Conservation (phyloP, 176 grass and related monocot species). For the Guadua angustifolia region DNA sequence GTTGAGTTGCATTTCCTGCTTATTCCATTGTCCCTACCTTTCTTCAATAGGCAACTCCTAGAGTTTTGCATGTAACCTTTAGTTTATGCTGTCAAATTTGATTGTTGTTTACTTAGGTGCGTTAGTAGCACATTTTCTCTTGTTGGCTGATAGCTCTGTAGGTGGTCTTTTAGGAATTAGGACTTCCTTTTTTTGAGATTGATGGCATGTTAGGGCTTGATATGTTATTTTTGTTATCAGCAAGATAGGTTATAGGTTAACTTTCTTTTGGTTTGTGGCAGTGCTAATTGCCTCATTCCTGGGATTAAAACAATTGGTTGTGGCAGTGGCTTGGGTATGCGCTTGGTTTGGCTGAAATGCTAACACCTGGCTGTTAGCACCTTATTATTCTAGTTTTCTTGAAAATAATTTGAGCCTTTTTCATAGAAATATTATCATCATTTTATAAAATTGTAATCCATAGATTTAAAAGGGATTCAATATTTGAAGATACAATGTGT, state of each 20-base stretch:
- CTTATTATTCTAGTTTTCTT: constrained; percentile 4
- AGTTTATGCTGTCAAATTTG: neutral
- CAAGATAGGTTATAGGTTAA: neutral
- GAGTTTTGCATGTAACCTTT: neutral
- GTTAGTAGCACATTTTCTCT: constrained; percentile 14
- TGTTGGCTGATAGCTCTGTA: constrained; percentile 11
- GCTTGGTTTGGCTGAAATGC: neutral
- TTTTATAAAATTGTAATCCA: neutral
- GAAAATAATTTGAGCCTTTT: neutral
- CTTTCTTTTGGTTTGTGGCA: neutral
- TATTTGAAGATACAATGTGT: constrained; percentile 1
- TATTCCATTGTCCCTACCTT: neutral
- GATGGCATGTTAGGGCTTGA: neutral
- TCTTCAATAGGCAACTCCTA: constrained; percentile 8
- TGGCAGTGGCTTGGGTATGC: neutral
- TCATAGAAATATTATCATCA: neutral
- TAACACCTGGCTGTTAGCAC: neutral
- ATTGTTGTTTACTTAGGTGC: neutral
- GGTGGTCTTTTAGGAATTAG: neutral
- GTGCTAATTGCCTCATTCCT: constrained; percentile 12
- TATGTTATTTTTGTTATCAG: neutral
- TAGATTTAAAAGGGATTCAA: constrained; percentile 21
- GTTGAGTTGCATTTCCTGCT: neutral
- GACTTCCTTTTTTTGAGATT: neutral
- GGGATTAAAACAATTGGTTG: neutral